Conservation (phyloP, 805 yeast genomes). For the Wickerhamiella brachini region DNA sequence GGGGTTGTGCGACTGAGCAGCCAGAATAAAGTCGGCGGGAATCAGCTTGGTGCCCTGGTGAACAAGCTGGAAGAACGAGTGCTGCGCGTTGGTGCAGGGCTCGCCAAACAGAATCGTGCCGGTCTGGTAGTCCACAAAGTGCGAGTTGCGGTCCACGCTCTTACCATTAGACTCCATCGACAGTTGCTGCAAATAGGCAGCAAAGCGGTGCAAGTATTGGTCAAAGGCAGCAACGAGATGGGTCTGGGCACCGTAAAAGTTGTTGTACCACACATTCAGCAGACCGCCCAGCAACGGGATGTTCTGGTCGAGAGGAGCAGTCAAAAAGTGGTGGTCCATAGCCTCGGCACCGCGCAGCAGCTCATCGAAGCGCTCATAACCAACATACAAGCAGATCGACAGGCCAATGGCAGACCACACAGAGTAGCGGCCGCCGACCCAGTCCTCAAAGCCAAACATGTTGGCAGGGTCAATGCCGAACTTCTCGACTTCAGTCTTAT, state of each 20-base stretch:
- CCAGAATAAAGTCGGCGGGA: conserved; percentile 92
- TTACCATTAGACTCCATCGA: conserved; percentile 99
- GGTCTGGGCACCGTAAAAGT: conserved; percentile 96
- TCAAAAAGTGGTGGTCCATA: conserved; percentile 77
- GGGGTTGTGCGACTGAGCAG: conserved; percentile 97
- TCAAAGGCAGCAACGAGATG: conserved; percentile 97
- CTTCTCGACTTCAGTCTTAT: conserved; percentile 77
- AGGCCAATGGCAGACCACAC: conserved; percentile 99
- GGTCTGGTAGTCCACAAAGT: conserved; percentile 85
- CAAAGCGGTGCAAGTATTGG: conserved; percentile 98
- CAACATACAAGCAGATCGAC: conserved; percentile 88
- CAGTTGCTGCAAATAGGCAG: conserved; percentile 96
- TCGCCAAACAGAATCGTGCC: conserved; percentile 95
- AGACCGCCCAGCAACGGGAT: conserved; percentile 91
- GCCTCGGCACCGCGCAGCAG: conserved; percentile 98
- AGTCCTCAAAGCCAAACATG: conserved; percentile 96
- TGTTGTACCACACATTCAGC: conserved; percentile 95
- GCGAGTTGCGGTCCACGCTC: conserved; percentile 85
- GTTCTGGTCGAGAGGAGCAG: conserved; percentile 77
- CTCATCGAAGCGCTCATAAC: conserved; percentile 82
- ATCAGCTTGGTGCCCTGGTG: conserved; percentile 98
- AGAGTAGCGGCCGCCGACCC: conserved; percentile 99
- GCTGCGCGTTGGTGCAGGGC: conserved; percentile 98
- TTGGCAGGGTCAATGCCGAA: conserved; percentile 95
- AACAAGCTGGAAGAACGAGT: conserved; percentile 97